These are phyloP conservation scores for Exsudoporus frostii DNA, from an alignment of 768 basidiomycete genomes.

Conservation along the genomic window DNA sequence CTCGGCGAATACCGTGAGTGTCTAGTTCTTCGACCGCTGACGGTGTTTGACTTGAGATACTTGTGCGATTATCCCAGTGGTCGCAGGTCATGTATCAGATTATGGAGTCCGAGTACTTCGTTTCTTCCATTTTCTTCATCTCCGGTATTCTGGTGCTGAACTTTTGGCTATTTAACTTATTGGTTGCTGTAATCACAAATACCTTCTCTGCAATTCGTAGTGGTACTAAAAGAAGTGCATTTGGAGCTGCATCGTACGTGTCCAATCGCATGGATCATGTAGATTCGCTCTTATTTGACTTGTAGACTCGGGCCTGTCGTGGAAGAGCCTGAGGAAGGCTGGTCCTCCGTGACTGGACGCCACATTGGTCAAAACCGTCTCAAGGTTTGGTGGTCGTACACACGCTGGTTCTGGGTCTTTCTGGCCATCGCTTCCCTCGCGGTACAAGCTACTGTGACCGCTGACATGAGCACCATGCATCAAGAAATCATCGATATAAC, in stretches of 20 bases:
- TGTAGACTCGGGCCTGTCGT: slow-evolving; percentile 37
- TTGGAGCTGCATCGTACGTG: slow-evolving; percentile 60
- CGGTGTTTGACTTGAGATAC: background rate
- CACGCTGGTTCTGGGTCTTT: slow-evolving; percentile 71
- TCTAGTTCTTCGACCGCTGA: background rate
- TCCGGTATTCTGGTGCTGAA: slow-evolving; percentile 81
- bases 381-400: slow-evolving; percentile 55
- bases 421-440: slow-evolving; percentile 69
- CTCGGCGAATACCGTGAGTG: slow-evolving; percentile 68
- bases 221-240: slow-evolving; percentile 88
- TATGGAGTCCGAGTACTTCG: slow-evolving; percentile 87
- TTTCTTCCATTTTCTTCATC: slow-evolving; percentile 88
- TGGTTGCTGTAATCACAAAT: slow-evolving; percentile 94
- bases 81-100: slow-evolving; percentile 79
- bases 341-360: slow-evolving; percentile 48
- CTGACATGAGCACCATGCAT: slow-evolving; percentile 47
- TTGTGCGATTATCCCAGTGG: slow-evolving; percentile 47
- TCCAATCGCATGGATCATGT: background rate
- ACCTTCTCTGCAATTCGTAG: slow-evolving; percentile 85
- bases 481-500: slow-evolving; percentile 52
- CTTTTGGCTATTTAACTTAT: slow-evolving; percentile 90
- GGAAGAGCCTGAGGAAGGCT: slow-evolving; percentile 64
- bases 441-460: slow-evolving; percentile 67
- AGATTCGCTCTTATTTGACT: background rate
- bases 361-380: slow-evolving; percentile 45